Conservation (phyloP, 345 rosid species). For the Laguncularia racemosa region DNA sequence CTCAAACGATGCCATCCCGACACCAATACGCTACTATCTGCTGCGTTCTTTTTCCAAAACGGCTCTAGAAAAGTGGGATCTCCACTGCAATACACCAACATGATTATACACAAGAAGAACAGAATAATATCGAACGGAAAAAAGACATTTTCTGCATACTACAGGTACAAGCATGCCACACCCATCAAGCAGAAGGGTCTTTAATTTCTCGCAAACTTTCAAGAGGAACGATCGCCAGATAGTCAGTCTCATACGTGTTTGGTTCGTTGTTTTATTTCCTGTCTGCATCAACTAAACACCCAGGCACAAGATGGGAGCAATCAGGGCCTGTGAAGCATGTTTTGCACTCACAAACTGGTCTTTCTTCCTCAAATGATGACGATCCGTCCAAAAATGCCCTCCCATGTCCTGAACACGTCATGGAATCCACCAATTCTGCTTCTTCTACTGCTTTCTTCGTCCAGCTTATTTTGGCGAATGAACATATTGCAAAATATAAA, state of each 20-base stretch:
- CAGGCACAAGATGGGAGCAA: conserved; percentile 11
- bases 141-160: too few relatives aligned
- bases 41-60: conserved; percentile 11
- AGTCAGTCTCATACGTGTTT: not conserved
- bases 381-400: conserved; percentile 18
- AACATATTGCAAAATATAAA: too few relatives aligned
- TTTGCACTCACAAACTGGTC: conserved; percentile 17
- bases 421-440: conserved; percentile 10
- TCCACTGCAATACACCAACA: conserved; percentile 11
- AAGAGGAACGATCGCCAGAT: too few relatives aligned
- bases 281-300: conserved; percentile 15
- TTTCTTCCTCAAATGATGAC: not conserved
- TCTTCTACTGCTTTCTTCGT: conserved; percentile 10
- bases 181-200: too few relatives aligned
- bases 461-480: not conserved
- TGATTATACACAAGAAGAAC: too few relatives aligned
- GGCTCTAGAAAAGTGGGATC: conserved; percentile 22
- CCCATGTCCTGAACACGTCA: conserved; percentile 18
- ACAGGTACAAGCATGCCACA: too few relatives aligned
- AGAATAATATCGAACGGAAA: too few relatives aligned
- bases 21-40: conserved; percentile 6
- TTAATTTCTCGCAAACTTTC: too few relatives aligned
- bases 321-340: conserved; percentile 13
- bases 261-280: conserved; percentile 9
- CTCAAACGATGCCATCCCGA: conserved; percentile 20